Conservation (phyloP, 768 basidiomycete genomes). For the Lentinula boryana region DNA sequence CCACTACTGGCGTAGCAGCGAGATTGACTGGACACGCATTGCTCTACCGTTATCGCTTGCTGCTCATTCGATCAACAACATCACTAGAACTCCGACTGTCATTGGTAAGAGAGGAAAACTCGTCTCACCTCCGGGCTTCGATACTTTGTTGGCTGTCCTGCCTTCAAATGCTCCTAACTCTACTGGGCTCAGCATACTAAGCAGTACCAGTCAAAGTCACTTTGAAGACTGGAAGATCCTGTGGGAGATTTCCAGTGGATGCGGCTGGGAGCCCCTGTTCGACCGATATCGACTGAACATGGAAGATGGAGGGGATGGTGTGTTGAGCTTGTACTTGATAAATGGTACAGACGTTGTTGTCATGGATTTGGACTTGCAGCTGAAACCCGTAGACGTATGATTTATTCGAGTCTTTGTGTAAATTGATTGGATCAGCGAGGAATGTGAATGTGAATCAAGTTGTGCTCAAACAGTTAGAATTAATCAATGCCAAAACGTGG, state of each 20-base stretch:
- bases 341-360: conserved; percentile 17
- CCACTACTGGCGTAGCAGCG: conserved; percentile 11
- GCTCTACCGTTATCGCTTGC: conserved; percentile 19
- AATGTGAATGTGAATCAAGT: too few species aligned
- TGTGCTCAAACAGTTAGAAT: too few species aligned
- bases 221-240: conserved; percentile 27
- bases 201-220: conserved; percentile 21
- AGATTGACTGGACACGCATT: conserved; percentile 24
- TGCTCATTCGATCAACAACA: conserved; percentile 22
- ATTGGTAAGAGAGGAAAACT: conserved; percentile 33
- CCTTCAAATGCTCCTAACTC: conserved; percentile 29
- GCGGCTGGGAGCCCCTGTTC: conserved; percentile 24
- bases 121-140: conserved; percentile 9
- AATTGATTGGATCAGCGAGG: too few species aligned
- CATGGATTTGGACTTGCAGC: conserved; percentile 4
- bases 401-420: too few species aligned
- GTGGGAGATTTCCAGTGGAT: conserved; percentile 23
- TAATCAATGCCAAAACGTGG: too few species aligned
- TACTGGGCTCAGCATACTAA: conserved; percentile 23
- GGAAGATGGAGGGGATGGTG: conserved; percentile 16
- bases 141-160: conserved; percentile 20
- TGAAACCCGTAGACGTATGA: neutral
- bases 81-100: conserved; percentile 27
- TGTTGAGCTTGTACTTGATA: conserved; percentile 26
- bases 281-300: conserved; percentile 22